Evolutionary conservation across 2,329 filamentous ascomycete genomes (phyloP).

Genomic region (Neofusicoccum sp.): DNA sequence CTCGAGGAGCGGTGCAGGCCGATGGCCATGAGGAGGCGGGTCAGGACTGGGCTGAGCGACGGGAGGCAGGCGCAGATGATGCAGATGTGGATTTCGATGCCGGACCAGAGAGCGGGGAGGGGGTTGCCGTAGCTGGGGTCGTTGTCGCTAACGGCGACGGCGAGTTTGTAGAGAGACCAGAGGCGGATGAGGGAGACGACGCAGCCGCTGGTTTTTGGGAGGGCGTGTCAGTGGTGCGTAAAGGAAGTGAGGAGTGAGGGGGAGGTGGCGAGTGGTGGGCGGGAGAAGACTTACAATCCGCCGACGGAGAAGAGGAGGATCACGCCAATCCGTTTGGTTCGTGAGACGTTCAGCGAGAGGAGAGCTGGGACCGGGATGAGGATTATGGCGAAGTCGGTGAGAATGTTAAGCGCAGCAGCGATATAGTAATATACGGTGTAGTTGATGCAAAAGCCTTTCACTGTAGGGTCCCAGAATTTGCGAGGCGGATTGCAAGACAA

Average conservation of each 20-base stretch:
- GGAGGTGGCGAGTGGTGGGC: neutral
- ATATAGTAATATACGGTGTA: neutral
- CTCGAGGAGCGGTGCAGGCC: neutral
- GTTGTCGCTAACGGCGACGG: neutral
- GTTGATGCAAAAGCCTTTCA: neutral
- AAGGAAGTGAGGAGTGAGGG: neutral
- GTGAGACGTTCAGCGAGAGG: neutral
- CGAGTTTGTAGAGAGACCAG: conserved; percentile 20
- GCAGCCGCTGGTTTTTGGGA: neutral
- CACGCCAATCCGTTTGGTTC: neutral
- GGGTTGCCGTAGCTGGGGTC: conserved; percentile 1
- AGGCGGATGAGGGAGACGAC: conserved; percentile 9
- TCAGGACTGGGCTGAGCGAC: neutral
- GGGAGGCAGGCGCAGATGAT: conserved; percentile 28
- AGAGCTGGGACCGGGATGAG: conserved; percentile 7
- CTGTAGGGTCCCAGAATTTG: conserved; percentile 28
- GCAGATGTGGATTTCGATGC: conserved; percentile 6
- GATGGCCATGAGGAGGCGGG: neutral
- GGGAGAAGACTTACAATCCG: conserved; percentile 1
- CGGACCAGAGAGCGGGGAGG: neutral
- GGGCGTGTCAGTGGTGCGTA: neutral
- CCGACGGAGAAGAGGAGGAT: conserved; percentile 4
- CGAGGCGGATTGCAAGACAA: conserved; percentile 27
- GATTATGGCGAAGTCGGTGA: conserved; percentile 4
- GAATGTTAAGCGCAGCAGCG: neutral